phyloP scores from a whole-genome alignment of 164 flowering plant genomes.

The Aristolochia contorta region DNA sequence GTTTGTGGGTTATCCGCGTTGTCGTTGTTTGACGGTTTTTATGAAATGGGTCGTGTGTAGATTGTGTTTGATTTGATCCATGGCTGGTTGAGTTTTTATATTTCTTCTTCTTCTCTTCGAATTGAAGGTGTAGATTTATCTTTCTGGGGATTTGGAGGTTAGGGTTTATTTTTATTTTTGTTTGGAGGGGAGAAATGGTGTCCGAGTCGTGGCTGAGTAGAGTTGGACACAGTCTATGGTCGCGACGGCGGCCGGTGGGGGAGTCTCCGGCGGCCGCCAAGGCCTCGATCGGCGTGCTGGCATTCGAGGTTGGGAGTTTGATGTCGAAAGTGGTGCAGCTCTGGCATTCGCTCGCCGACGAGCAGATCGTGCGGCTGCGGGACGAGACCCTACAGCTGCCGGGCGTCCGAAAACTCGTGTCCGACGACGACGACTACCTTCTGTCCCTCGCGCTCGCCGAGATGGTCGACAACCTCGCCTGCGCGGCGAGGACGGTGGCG shows the following conservation, averaged over 20 bases:
- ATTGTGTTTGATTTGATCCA: too few relatives aligned
- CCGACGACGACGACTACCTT: constrained; percentile 61
- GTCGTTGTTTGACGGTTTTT: too few relatives aligned
- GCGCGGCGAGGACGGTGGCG: constrained; percentile 49
- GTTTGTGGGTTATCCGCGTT: too few relatives aligned
- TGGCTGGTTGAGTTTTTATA: too few relatives aligned
- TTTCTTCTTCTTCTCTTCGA: too few relatives aligned
- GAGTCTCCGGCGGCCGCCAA: constrained; percentile 28
- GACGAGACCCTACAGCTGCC: constrained; percentile 45
- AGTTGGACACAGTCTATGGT: constrained; percentile 29
- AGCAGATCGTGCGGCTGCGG: constrained; percentile 42
- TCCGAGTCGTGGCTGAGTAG: constrained; percentile 64
- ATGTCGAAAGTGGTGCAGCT: constrained; percentile 74
- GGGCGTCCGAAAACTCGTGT: constrained; percentile 74
- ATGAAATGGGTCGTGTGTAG: too few relatives aligned
- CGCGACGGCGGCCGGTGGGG: constrained; percentile 22
- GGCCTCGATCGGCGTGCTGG: constrained; percentile 51
- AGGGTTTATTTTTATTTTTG: constrained; percentile 1
- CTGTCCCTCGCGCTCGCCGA: constrained; percentile 44
- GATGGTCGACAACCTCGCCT: constrained; percentile 42
- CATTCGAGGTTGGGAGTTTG: constrained; percentile 79
- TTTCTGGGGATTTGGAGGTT: neutral
- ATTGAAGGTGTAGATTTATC: too few relatives aligned
- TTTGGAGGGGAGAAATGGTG: constrained; percentile 38
- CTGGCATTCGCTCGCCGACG: constrained; percentile 68